A percentile compares a stretch with the other conserved stretches of the same genome.
These are phyloP conservation scores for Mycosphaerella sp. DNA, from an alignment of 2,329 filamentous ascomycete species.

Conservation along the genomic window DNA sequence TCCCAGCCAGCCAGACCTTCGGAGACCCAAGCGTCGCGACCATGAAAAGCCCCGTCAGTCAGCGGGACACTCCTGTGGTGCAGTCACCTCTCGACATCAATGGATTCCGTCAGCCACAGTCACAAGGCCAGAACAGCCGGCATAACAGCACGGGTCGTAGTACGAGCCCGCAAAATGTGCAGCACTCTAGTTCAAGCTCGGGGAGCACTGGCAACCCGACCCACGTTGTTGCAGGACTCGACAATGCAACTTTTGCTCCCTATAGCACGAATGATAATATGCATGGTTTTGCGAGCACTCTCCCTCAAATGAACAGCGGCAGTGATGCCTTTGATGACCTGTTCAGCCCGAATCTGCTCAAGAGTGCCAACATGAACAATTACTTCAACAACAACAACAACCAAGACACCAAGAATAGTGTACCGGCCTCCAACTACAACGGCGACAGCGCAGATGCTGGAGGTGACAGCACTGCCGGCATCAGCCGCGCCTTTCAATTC, in stretches of 20 bases:
- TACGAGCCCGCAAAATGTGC: constrained; percentile 33
- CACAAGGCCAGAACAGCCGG: constrained; percentile 15
- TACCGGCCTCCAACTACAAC: constrained; percentile 1
- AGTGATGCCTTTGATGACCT: constrained; percentile 47
- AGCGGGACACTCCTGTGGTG: constrained; percentile 23
- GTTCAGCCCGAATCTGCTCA: constrained; percentile 53
- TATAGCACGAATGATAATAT: constrained; percentile 33
- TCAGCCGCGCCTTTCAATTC: constrained; percentile 47
- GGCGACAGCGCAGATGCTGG: constrained; percentile 31
- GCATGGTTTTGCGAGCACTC: constrained; percentile 33
- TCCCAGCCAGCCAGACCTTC: constrained; percentile 53
- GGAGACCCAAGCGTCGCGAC: constrained; percentile 20
- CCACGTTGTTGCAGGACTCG: constrained; percentile 9
- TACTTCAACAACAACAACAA: constrained; percentile 24
- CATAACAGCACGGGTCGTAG: constrained; percentile 29
- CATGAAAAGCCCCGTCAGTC: constrained; percentile 37
- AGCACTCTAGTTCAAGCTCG: constrained; percentile 23
- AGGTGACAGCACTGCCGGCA: constrained; percentile 40
- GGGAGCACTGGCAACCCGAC: constrained; percentile 24
- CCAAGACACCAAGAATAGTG: neutral
- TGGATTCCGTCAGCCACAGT: constrained; percentile 10
- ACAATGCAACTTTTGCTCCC: constrained; percentile 24
- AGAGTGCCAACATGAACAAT: constrained; percentile 37
- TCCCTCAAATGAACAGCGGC: constrained; percentile 31
- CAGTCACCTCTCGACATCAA: constrained; percentile 19